These are phyloP conservation scores for Juglanconis juglandina DNA, from an alignment of 2,329 filamentous ascomycete genomes.

Conservation along the genomic window DNA sequence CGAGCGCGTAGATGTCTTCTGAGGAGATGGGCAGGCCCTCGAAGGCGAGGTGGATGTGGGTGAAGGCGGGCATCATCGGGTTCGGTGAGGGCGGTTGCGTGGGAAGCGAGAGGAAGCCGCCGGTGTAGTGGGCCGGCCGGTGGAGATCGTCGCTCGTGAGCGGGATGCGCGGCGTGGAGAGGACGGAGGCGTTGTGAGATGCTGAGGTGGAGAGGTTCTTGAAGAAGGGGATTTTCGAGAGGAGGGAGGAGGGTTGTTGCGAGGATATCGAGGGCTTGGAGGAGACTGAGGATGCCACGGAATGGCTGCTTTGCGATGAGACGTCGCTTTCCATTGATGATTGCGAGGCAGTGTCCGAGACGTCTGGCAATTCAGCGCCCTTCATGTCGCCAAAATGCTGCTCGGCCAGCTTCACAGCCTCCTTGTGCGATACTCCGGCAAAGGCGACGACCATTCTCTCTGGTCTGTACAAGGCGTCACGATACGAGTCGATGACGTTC, in stretches of 20 bases:
- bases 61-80: conserved; percentile 75
- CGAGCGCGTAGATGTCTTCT: conserved; percentile 92
- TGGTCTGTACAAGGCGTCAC: conserved; percentile 79
- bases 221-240: conserved; percentile 76
- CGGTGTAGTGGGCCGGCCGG: conserved; percentile 78
- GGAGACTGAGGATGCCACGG: conserved; percentile 31
- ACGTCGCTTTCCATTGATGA: conserved; percentile 45
- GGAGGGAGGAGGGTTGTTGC: conserved; percentile 58
- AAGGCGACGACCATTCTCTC: conserved; percentile 94
- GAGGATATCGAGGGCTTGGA: conserved; percentile 29
- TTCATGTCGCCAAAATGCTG: conserved; percentile 92
- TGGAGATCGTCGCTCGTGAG: conserved; percentile 53
- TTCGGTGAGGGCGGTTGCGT: conserved; percentile 73
- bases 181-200: conserved; percentile 56
- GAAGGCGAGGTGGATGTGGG: conserved; percentile 92
- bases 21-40: conserved; percentile 89
- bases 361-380: conserved; percentile 42
- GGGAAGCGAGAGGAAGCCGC: conserved; percentile 85
- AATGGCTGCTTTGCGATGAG: conserved; percentile 29
- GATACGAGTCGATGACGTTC: conserved; percentile 71
- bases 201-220: conserved; percentile 82
- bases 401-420: conserved; percentile 76
- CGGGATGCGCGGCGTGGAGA: conserved; percentile 40
- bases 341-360: conserved; percentile 57
- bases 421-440: conserved; percentile 79